Evolutionary conservation across 371 early-diverging fungal species (phyloP), one percentile per base, ranked within the genome.

Genomic region (Syncephalastrum sp.): DNA sequence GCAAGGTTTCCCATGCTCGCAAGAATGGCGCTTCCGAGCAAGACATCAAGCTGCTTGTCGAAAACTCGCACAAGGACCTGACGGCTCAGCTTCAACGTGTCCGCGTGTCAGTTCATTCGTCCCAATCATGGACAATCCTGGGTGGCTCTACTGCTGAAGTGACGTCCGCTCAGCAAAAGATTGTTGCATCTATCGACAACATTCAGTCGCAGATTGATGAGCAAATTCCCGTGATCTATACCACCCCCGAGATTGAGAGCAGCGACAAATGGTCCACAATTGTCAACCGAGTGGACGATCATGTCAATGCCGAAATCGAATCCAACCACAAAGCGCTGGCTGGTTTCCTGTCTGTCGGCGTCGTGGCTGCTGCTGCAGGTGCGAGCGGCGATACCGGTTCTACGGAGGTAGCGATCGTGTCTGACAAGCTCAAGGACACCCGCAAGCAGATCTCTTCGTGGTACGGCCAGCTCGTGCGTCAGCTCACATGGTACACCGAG

Each of bases 21-120:
- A 53, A 60, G 48, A 61, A 60, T 16, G 70, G 74, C 15, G 64
- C 62, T 24, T 70, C 74, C 24, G 68, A 70, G n/a, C 64, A 74
- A 21, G 70, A 74, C 19, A 65, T 74, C 16, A 53, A 61, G 14
- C 33, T 50, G 33, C 47, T 74, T 14, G 25, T 70, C 46, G 49
- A 68, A 25, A 47, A 58, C 7, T 56, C 66, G n/a, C 70, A 61
- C 21, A 56, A 70, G 21, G 46, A 70, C 43, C 64, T 74, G n/a
- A 23, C 55, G 5, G 13, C 27, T 13, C 49, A 68, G 15, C 44
- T 74, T 3, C 13, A 55, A 3, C 46, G 54, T 12, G 59, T 67
- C 27, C 58, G 57, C 29, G 50, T 57, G 0, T 43, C 59, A 15
- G 46, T 63, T 17, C 54, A 55, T 14, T 27, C 62, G 5, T 62